Percentiles rank a stretch among this genome's conserved stretches.
phyloP scores from a whole-genome alignment of 2,329 filamentous ascomycete genomes.

The Colletotrichum sp. region DNA sequence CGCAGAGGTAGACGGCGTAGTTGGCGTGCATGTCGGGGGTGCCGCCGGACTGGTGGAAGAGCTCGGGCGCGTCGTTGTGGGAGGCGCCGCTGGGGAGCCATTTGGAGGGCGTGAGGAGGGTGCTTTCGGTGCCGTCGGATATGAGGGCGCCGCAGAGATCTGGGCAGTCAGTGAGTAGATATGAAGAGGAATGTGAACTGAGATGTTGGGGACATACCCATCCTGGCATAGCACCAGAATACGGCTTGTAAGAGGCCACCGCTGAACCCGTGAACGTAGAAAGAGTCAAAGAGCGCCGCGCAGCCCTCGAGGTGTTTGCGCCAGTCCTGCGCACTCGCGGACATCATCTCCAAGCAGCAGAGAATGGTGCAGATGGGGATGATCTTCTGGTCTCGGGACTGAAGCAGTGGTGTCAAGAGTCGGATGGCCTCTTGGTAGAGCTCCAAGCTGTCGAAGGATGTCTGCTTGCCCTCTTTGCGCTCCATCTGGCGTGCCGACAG shows the following conservation, averaged over 20 bases:
- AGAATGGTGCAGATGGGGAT: conserved; percentile 44
- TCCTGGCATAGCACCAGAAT: conserved; percentile 65
- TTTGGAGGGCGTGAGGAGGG: conserved; percentile 52
- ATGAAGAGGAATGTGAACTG: background rate
- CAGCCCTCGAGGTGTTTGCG: conserved; percentile 62
- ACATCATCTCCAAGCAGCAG: conserved; percentile 49
- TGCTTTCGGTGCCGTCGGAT: conserved; percentile 55
- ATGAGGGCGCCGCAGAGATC: conserved; percentile 63
- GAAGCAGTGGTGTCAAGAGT: conserved; percentile 38
- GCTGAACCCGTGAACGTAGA: conserved; percentile 58
- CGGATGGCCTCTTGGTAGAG: conserved; percentile 61
- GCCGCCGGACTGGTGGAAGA: conserved; percentile 33
- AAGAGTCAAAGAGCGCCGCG: conserved; percentile 57
- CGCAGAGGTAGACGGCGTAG: conserved; percentile 61
- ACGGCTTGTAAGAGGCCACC: conserved; percentile 58
- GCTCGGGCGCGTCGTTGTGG: conserved; percentile 36
- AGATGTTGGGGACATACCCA: conserved; percentile 41
- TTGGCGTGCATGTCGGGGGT: conserved; percentile 63
- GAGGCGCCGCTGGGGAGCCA: conserved; percentile 50
- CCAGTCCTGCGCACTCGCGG: conserved; percentile 52
- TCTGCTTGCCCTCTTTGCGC: conserved; percentile 47
- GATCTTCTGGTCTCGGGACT: conserved; percentile 33
- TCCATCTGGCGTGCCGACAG: conserved; percentile 61
- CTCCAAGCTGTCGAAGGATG: conserved; percentile 56
- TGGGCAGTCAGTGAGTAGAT: conserved; percentile 23